Base-by-base conservation (phyloP, 2,329 filamentous ascomycete species). In the Colletotrichum nymphaeae region DNA sequence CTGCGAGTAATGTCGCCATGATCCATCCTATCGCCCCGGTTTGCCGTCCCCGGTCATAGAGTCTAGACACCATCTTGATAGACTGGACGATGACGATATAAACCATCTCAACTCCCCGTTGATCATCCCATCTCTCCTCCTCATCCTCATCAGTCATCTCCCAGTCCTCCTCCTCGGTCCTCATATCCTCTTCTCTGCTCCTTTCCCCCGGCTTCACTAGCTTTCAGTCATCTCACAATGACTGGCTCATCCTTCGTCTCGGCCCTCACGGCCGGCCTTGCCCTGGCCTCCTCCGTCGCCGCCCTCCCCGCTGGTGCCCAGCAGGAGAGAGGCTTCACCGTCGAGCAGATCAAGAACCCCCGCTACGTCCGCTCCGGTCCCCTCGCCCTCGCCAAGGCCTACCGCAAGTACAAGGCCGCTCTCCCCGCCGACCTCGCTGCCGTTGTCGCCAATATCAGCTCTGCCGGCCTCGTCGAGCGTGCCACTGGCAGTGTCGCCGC, bases 311-410 rank as follows among this genome's bases (percentile, higher is more conserved):
- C 76, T 22, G 46, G 52, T 67, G 53, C 70, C 70, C 49, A 69
- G 49, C 67, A 73, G 67, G 68, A 73, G 46, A 58, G 35, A 22
- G 35, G 78, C 7, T 79, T 79, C 74, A 80, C 80, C 3, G 75
- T 85, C 32, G 76, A 79, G 37, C 83, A 85, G 75, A 79, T 84
- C 56, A 79, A 77, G 73, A 85, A 85, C 76, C 72, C 79, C 28
- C 77, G 80, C 59, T 84, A 56, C 79, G 76, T 68, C 67, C 70
- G 70, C 60, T 79, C 77, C 65, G 83, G 83, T 7, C 79, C 80
- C 8, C 72, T 79, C 4, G 80, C 81, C 1, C 77, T 85, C 22
- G 82, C 81, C 76, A 81, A 79, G 64, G 78, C 79, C 42, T 85
- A 85, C 77, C 69, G 64, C 74, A 85, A 86, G 78, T 84, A 81